Conservation (phyloP, 345 rosid genomes). For the Arabidopsis thaliana region TAIR10.1 NC_003070.9:25768501-25769000, state of each 20-base stretch:
- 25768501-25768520: not conserved
- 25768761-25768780: slow-evolving; percentile 58
- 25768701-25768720: slow-evolving; percentile 48
- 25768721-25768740: slow-evolving; percentile 56
- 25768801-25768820: slow-evolving; percentile 31
- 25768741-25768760: slow-evolving; percentile 60
- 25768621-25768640: not conserved
- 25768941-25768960: slow-evolving; percentile 55
- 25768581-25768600: slow-evolving; percentile 8
- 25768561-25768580: slow-evolving; percentile 15
- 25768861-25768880: not conserved
- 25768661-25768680: slow-evolving; percentile 48
- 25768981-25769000: not conserved
- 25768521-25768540: not conserved
- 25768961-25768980: slow-evolving; percentile 41
- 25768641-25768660: slow-evolving; percentile 36
- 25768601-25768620: slow-evolving; percentile 1
- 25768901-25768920: slow-evolving; percentile 61
- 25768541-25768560: not conserved
- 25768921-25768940: slow-evolving; percentile 60
- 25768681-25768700: slow-evolving; percentile 40
- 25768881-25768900: slow-evolving; percentile 53
- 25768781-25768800: slow-evolving; percentile 33
- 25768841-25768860: not conserved
- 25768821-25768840: not conserved